phyloP scores from a whole-genome alignment of 345 rosid genomes.

The Hibiscus mutabilis region DNA sequence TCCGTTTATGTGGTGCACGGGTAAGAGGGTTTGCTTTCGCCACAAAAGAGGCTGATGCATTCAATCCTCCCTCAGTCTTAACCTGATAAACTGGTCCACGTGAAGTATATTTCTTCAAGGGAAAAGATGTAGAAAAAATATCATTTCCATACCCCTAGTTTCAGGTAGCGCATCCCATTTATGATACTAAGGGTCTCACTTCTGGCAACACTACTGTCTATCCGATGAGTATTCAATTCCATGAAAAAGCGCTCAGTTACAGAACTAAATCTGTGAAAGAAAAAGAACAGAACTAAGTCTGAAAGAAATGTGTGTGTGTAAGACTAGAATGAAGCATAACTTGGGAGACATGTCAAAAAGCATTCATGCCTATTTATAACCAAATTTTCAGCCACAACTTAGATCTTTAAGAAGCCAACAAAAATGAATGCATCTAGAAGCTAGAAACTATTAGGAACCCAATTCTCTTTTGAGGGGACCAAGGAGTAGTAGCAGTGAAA shows the following conservation, averaged over 20 bases:
- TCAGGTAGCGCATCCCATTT: slow-evolving; percentile 97
- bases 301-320: too few relatives aligned
- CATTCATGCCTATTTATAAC: neutral
- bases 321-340: neutral
- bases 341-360: slow-evolving; percentile 2
- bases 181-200: slow-evolving; percentile 91
- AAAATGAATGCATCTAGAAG: neutral
- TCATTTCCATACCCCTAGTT: slow-evolving; percentile 73
- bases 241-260: slow-evolving; percentile 93
- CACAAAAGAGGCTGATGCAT: slow-evolving; percentile 95
- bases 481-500: neutral
- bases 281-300: neutral
- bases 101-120: neutral
- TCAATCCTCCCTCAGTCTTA: slow-evolving; percentile 79
- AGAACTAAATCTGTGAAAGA: slow-evolving; percentile 76
- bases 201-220: slow-evolving; percentile 75
- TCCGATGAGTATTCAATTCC: slow-evolving; percentile 85
- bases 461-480: neutral
- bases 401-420: neutral
- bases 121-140: neutral
- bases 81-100: slow-evolving; percentile 53
- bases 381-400: neutral
- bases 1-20: slow-evolving; percentile 79
- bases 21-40: slow-evolving; percentile 96
- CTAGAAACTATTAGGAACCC: neutral